Base-by-base conservation (phyloP, 352 stramenopile genomes). In the Globisporangium canariense region DNA sequence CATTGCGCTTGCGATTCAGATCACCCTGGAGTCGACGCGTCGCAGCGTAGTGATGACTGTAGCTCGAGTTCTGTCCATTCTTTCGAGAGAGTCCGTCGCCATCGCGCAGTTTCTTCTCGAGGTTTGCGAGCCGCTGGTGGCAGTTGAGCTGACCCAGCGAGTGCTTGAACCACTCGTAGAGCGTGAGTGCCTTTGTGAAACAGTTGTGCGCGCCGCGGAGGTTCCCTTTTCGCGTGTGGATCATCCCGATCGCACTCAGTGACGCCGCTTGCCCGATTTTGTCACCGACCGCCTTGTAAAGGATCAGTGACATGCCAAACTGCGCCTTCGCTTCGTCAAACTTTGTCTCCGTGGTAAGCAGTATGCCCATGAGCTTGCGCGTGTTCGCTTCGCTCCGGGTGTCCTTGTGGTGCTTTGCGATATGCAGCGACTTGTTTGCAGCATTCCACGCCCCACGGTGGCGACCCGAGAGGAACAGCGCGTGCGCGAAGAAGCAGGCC, bases 81-180 rank as follows among this genome's bases (percentile, higher is more conserved):
- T 85, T 89, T 2, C 78, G 73, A 34, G 75, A 65, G 43, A 85
- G 55, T 2, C 79, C 82, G 55, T 91, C 82, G 7, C 82, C 82
- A 53, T 91, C 82, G 38, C 82, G 80, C 32, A 93, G 65, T 56
- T 93, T 93, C 64, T 93, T 93, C 62, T 93, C 84, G n/a, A 93
- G 61, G 54, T 93, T 90, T 13, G 82, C 84, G 36, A 93, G 77
- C 4, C 84, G 80, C 58, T 93, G 84, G 57, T 93, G 84, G 60
- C 84, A 91, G 46, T 93, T 93, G 20, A 93, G 56, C 47, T 93
- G 84, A 1, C 84, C 84, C 9, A 93, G 65, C 8, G 82, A 74
- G 64, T 93, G 84, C 25, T 93, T 89, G 64, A 88, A 91, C 84
- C 84, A 93, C 65, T 93, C 84, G 58, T 91, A 93, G 2, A 93